Conservation (phyloP, 768 basidiomycete species). For the Amanita jacksonii region DNA sequence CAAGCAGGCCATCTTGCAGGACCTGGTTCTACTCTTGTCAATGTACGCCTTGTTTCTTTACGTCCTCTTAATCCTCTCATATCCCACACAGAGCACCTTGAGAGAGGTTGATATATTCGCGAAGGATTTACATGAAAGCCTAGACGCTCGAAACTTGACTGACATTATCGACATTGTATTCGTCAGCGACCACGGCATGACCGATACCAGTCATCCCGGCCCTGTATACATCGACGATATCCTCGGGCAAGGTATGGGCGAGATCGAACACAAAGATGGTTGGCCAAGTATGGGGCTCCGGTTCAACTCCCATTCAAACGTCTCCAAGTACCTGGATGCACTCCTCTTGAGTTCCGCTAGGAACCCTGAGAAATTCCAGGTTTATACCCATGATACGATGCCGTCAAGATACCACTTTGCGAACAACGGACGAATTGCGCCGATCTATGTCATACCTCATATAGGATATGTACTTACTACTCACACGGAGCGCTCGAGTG, state of each 20-base stretch:
- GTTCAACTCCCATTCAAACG: constrained; percentile 52
- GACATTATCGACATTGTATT: constrained; percentile 84
- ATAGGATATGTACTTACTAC: constrained; percentile 76
- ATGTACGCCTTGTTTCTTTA: constrained; percentile 36
- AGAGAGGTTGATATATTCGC: constrained; percentile 65
- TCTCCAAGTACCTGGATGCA: constrained; percentile 41
- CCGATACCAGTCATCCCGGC: constrained; percentile 72
- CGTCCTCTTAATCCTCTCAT: not conserved
- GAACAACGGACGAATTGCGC: constrained; percentile 69
- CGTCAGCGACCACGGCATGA: constrained; percentile 91
- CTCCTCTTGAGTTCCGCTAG: constrained; percentile 42
- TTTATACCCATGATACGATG: constrained; percentile 77
- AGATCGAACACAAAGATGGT: constrained; percentile 71
- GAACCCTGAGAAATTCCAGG: constrained; percentile 61
- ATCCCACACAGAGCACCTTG: constrained; percentile 45
- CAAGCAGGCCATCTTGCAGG: constrained; percentile 75
- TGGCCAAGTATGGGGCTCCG: constrained; percentile 89
- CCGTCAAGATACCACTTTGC: constrained; percentile 73
- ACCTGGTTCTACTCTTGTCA: constrained; percentile 58
- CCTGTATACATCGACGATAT: constrained; percentile 77
- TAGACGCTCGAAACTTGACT: constrained; percentile 65
- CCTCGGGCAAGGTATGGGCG: constrained; percentile 52
- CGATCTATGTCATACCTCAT: constrained; percentile 75
- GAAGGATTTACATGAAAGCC: constrained; percentile 49
- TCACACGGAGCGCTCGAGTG: constrained; percentile 43